Evolutionary conservation across 2,329 filamentous ascomycete species (phyloP), one percentile per base, ranked within the genome.

Genomic region (Blastomyces gilchristii): DNA sequence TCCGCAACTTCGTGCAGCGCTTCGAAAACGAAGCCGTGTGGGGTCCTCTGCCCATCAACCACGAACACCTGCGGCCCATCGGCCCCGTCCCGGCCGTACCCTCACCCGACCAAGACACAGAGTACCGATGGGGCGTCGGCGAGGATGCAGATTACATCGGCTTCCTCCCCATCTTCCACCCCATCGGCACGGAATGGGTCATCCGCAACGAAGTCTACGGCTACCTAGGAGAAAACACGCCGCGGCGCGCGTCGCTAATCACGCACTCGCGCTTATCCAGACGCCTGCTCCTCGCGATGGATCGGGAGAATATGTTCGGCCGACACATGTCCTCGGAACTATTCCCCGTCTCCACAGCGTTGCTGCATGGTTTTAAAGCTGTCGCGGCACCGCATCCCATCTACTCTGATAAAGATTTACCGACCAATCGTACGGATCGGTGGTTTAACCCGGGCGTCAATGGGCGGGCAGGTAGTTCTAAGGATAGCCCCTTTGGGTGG

Each of bases 271-370:
- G 89, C 61, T 78, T 90, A 8, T 91, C 88, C 18, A 87, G 86
- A 71, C 82, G 82, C 37, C 79, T 93, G 1, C 79, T 93, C 43
- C 83, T 90, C 67, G 82, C 86, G 65, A 92, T 92, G 88, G 88
- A 93, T 71, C 81, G 85, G 43, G 90, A 92, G 73, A 89, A 89
- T 61, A 79, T 87, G 66, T 81, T 83, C 16, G 87, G 88, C 66
- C 87, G 88, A 69, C 88, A 91, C 71, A 85, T 92, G 69, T 88
- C 87, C 63, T 89, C 88, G 0, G 89, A 93, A 72, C 91, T 93
- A 88, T 88, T 86, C 65, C 85, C 88, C 0, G 86, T 88, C 62
- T 87, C 87, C 0, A 83, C 87, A 34, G 85, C 88, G 0, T 80
- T 93, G 22, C 83, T 91, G 66, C 88, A 94, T 71, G 89, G 90